These are phyloP conservation scores for Clohesyomyces aquaticus DNA, from an alignment of 495 filamentous ascomycete genomes.

Conservation along the genomic window DNA sequence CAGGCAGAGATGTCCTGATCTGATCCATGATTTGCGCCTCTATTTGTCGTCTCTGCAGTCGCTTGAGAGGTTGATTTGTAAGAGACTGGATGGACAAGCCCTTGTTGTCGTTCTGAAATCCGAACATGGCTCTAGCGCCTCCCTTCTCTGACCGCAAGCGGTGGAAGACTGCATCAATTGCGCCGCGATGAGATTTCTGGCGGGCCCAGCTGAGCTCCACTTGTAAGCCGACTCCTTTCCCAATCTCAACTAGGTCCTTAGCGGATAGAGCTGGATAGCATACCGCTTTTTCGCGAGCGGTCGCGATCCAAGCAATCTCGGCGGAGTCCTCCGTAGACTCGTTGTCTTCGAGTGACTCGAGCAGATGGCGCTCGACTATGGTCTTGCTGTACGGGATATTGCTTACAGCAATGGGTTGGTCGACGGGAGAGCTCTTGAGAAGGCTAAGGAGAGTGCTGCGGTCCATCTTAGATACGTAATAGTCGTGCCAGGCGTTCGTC, in stretches of 20 bases:
- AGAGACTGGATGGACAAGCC: not conserved
- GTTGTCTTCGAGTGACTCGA: not conserved
- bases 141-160: not conserved
- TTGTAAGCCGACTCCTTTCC: not conserved
- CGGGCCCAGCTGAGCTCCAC: not conserved
- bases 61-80: not conserved
- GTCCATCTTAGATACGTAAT: no score
- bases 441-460: no score
- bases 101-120: no score
- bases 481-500: no score
- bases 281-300: not conserved
- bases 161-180: not conserved
- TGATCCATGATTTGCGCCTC: not conserved
- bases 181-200: not conserved
- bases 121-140: not conserved
- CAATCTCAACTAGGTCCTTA: not conserved
- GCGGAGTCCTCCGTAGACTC: not conserved
- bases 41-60: not conserved
- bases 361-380: not conserved
- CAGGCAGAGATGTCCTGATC: not conserved
- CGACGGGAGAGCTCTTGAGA: not conserved
- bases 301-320: no score
- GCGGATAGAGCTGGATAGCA: not conserved
- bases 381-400: not conserved
- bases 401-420: not conserved